phyloP scores from a whole-genome alignment of 495 filamentous ascomycete genomes.

The Hyaloscypha hepaticicola region DNA sequence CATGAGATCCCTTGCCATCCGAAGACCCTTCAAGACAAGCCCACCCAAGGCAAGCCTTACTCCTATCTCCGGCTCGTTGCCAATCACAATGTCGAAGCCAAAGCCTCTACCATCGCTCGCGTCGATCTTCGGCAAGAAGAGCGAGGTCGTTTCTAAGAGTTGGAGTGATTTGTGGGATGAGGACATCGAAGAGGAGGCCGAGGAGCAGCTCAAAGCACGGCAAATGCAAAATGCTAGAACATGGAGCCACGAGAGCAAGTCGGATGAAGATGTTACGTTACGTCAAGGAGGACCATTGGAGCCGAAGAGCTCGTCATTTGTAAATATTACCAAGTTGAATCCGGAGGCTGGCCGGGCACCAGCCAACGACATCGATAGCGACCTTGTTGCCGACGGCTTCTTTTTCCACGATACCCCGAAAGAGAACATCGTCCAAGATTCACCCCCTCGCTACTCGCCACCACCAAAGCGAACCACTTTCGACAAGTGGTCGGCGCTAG shows the following conservation, averaged over 20 bases:
- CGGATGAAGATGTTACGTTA: slow-evolving; percentile 36
- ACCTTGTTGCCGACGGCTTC: slow-evolving; percentile 63
- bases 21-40: slow-evolving; percentile 36
- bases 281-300: slow-evolving; percentile 45
- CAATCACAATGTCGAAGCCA: slow-evolving; percentile 62
- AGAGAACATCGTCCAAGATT: slow-evolving; percentile 25
- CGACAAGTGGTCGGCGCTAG: slow-evolving; percentile 87
- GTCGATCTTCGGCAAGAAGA: slow-evolving; percentile 73
- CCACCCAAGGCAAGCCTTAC: slow-evolving; percentile 51
- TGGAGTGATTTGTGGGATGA: slow-evolving; percentile 98
- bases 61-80: slow-evolving; percentile 73
- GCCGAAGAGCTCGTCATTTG: slow-evolving; percentile 50
- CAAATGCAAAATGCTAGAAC: slow-evolving; percentile 76
- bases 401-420: slow-evolving; percentile 62
- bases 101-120: slow-evolving; percentile 67
- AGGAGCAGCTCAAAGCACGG: slow-evolving; percentile 57
- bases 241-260: slow-evolving; percentile 72
- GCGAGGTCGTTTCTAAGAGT: slow-evolving; percentile 82
- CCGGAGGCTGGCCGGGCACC: slow-evolving; percentile 40
- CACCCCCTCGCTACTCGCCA: slow-evolving; percentile 50
- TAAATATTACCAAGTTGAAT: slow-evolving; percentile 44
- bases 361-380: slow-evolving; percentile 50
- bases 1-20: slow-evolving; percentile 57
- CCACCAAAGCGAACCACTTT: slow-evolving; percentile 51
- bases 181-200: slow-evolving; percentile 64